A percentile compares a stretch with the other conserved stretches of the same genome.
Evolutionary conservation across 192 early-diverging fungal genomes (phyloP).

Genomic region (Backusella liffmaniae): DNA sequence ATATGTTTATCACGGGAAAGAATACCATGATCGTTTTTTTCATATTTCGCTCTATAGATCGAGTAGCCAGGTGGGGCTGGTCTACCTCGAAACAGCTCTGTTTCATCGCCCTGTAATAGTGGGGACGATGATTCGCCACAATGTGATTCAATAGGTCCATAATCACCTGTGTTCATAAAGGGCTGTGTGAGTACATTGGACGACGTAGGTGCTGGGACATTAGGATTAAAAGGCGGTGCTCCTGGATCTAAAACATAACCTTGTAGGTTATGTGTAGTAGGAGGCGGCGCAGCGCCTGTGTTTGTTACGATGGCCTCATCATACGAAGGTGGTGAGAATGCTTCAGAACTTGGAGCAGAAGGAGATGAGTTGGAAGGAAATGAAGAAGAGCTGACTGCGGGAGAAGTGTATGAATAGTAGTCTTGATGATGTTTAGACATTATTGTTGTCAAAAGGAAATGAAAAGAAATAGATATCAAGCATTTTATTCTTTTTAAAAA

Average conservation of each 20-base stretch:
- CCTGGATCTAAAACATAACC: constrained; percentile 12
- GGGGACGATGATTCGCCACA: background rate
- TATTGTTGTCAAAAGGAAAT: background rate
- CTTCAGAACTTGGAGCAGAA: background rate
- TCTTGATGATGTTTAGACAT: background rate
- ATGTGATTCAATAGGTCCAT: background rate
- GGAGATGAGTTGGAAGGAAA: background rate
- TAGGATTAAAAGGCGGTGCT: background rate
- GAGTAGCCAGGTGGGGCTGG: constrained; percentile 33
- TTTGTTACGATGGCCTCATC: constrained; percentile 11
- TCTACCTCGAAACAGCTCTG: constrained; percentile 10
- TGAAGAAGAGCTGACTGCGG: background rate
- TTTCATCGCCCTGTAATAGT: background rate
- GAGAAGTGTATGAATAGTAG: background rate
- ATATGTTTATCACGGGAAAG: constrained; percentile 37
- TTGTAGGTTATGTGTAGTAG: background rate
- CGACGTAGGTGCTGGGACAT: background rate
- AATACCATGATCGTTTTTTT: constrained; percentile 13
- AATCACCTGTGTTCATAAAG: background rate
- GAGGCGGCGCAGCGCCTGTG: background rate
- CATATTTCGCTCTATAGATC: constrained; percentile 27
- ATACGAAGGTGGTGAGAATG: constrained; percentile 4
- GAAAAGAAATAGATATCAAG: background rate
- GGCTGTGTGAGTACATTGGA: background rate
- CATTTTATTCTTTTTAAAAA: background rate